These are phyloP conservation scores for Chlamydomonas incerta DNA, from an alignment of 139 green algal species.

Conservation along the genomic window DNA sequence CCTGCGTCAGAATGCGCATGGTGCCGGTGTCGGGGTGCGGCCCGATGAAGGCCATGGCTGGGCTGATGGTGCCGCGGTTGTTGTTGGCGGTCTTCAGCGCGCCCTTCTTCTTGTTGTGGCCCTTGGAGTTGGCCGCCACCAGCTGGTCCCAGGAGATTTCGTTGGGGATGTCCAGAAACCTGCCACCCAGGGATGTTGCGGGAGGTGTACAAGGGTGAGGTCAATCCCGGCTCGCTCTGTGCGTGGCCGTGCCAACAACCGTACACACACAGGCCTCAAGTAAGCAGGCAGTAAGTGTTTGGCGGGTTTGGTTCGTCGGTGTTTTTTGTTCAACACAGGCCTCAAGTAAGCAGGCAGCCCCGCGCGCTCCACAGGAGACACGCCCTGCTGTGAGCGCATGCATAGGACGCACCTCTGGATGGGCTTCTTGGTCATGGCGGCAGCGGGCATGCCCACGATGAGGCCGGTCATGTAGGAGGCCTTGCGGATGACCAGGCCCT, in stretches of 20 bases:
- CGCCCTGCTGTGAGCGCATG: no score
- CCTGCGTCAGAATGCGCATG: conserved; percentile 43
- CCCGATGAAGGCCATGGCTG: conserved; percentile 31
- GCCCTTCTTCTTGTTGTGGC: conserved; percentile 21
- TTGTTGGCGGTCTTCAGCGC: conserved; percentile 30
- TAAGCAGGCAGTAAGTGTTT: no score
- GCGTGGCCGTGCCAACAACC: background rate
- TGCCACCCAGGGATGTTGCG: background rate
- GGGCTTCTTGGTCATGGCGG: conserved; percentile 30
- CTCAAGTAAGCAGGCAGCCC: no score
- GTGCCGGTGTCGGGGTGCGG: conserved; percentile 47
- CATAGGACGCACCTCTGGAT: conserved; percentile 4
- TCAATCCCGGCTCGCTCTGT: no score
- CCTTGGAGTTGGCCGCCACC: background rate
- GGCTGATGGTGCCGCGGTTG: conserved; percentile 6
- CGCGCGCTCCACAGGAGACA: no score
- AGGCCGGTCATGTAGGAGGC: conserved; percentile 24
- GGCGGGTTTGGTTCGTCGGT: no score
- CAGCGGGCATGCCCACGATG: conserved; percentile 20
- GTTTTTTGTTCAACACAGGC: no score
- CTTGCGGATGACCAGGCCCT: conserved; percentile 33
- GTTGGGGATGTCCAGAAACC: conserved; percentile 18
- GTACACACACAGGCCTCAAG: background rate
- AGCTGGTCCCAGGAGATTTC: conserved; percentile 12
- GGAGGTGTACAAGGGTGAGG: no score